Conservation (phyloP, 1,284 basidiomycete genomes). For the Peniophora sp. region DNA sequence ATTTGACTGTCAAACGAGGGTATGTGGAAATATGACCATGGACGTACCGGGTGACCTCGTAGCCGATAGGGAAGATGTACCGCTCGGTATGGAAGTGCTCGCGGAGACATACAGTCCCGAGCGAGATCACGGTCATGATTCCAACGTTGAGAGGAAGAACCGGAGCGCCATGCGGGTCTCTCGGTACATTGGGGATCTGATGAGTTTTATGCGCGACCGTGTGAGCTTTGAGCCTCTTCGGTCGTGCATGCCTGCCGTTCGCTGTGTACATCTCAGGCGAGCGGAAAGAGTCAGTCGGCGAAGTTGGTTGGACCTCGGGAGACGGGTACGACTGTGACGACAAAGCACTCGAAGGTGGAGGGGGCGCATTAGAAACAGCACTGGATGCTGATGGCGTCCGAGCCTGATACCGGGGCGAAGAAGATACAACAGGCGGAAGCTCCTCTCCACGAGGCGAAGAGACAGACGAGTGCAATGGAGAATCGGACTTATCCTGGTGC, state of each 20-base stretch:
- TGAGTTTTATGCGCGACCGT: slow-evolving; percentile 67
- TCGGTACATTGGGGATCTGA: slow-evolving; percentile 67
- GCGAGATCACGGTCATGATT: slow-evolving; percentile 69
- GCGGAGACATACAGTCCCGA: slow-evolving; percentile 69
- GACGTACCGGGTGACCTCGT: slow-evolving; percentile 66
- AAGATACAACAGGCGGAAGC: slow-evolving; percentile 1
- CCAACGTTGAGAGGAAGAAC: slow-evolving; percentile 70
- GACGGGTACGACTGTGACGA: slow-evolving; percentile 5
- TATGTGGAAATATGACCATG: not conserved
- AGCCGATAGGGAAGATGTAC: slow-evolving; percentile 80
- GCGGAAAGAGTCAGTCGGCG: not conserved
- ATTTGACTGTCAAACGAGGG: slow-evolving; percentile 1
- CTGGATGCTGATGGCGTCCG: not conserved
- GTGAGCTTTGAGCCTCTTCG: slow-evolving; percentile 71
- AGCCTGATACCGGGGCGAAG: not conserved
- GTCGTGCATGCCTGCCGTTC: slow-evolving; percentile 36
- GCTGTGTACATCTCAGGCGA: slow-evolving; percentile 9
- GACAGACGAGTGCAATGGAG: slow-evolving; percentile 20
- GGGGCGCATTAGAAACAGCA: not conserved
- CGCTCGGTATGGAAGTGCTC: slow-evolving; percentile 79
- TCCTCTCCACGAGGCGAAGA: slow-evolving; percentile 20
- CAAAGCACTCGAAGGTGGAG: slow-evolving; percentile 2
- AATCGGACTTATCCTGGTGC: slow-evolving; percentile 5
- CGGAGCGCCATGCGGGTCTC: slow-evolving; percentile 59
- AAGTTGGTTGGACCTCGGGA: slow-evolving; percentile 5